Percentiles rank a stretch among this genome's conserved stretches.
These are phyloP conservation scores for Acanthamoeba sp. DNA, from an alignment of 208 protist genomes.

Conservation along the genomic window DNA sequence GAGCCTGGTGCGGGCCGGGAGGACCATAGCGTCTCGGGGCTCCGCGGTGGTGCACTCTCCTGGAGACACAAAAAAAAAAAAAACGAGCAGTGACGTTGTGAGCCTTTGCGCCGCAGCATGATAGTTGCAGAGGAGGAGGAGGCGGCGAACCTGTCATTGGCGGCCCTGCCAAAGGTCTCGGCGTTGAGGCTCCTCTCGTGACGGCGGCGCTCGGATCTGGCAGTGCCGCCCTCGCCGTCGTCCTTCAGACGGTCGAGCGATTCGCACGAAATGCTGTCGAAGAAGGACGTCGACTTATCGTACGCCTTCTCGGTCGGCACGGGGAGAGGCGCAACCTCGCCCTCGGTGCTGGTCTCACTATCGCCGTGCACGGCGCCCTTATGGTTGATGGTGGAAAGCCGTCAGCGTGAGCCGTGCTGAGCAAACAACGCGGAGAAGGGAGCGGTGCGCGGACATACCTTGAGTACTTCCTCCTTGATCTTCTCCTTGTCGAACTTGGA, in stretches of 20 bases:
- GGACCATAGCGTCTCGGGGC: slow-evolving; percentile 6
- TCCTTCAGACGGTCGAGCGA: slow-evolving; percentile 36
- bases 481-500: slow-evolving; percentile 66
- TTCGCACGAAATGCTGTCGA: slow-evolving; percentile 62
- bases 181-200: slow-evolving; percentile 53
- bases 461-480: slow-evolving; percentile 60
- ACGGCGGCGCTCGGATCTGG: slow-evolving; percentile 1
- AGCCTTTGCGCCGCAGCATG: too few species aligned
- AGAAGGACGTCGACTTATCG: slow-evolving; percentile 61
- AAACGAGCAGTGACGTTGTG: too few species aligned
- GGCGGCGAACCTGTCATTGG: background rate
- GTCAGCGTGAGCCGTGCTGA: too few species aligned
- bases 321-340: background rate
- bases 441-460: too few species aligned
- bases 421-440: too few species aligned
- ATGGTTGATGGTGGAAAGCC: background rate
- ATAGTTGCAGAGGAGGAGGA: background rate
- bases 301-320: slow-evolving; percentile 32
- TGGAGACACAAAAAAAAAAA: background rate
- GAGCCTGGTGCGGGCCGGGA: slow-evolving; percentile 5
- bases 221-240: background rate
- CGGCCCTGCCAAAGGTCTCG: slow-evolving; percentile 56
- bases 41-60: slow-evolving; percentile 3
- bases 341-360: background rate
- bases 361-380: background rate